Percentiles rank a stretch among this genome's conserved stretches.
These are phyloP conservation scores for Xylaria sp. DNA, from an alignment of 2,329 filamentous ascomycete genomes.

Conservation along the genomic window DNA sequence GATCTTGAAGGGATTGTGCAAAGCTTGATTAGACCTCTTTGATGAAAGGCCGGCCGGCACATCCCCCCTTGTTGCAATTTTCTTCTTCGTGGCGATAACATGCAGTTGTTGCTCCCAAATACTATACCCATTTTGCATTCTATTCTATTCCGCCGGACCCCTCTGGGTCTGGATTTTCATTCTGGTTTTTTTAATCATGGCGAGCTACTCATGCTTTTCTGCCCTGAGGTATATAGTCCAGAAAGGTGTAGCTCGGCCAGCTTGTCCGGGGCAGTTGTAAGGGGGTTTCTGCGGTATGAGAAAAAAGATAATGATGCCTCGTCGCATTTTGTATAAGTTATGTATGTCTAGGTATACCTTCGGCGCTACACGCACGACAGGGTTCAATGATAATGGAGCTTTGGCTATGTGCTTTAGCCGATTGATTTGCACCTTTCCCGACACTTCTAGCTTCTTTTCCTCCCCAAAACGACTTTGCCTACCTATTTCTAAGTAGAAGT, in stretches of 20 bases:
- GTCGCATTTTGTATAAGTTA: constrained; percentile 28
- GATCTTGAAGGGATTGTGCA: constrained; percentile 2
- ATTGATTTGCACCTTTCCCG: neutral
- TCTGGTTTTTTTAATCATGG: constrained; percentile 6
- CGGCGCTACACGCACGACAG: constrained; percentile 6
- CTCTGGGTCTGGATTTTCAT: constrained; percentile 5
- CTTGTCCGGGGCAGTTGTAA: constrained; percentile 11
- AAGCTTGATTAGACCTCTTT: constrained; percentile 6
- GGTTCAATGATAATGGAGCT: constrained; percentile 13
- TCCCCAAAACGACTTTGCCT: no score
- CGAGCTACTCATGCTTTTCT: constrained; percentile 5
- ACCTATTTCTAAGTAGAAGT: no score
- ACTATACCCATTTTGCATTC: constrained; percentile 28
- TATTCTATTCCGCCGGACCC: constrained; percentile 15
- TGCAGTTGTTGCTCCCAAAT: constrained; percentile 10
- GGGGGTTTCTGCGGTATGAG: constrained; percentile 13
- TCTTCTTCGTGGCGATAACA: constrained; percentile 6
- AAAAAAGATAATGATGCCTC: constrained; percentile 10
- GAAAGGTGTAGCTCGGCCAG: constrained; percentile 3
- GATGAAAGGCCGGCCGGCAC: neutral
- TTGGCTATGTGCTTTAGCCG: neutral
- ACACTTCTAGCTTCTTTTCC: neutral
- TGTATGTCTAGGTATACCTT: constrained; percentile 14
- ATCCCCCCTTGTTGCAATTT: neutral
- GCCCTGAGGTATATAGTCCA: constrained; percentile 2